phyloP scores from a whole-genome alignment of 176 grass and related monocot genomes.

The Otatea glauca region DNA sequence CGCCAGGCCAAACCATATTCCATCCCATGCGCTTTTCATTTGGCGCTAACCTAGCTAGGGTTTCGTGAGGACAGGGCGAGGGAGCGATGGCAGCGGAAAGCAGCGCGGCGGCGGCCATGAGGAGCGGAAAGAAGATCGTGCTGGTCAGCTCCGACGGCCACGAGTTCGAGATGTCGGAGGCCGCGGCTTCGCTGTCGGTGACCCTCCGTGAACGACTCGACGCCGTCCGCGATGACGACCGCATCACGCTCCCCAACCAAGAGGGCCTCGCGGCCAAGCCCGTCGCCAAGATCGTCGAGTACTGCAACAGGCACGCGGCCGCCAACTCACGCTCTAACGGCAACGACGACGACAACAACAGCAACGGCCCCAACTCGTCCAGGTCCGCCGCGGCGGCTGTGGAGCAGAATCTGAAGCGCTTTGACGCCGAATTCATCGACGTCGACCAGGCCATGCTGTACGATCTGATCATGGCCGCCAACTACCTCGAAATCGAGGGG shows the following conservation, averaged over 20 bases:
- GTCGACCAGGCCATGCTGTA: not conserved
- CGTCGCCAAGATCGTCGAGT: slow-evolving; percentile 61
- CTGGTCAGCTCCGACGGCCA: not conserved
- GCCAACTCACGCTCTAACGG: not conserved
- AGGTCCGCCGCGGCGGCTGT: too few relatives aligned
- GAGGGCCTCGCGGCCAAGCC: not conserved
- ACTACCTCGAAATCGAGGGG: not conserved
- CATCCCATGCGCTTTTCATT: too few relatives aligned
- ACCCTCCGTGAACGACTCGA: not conserved
- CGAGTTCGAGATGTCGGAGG: not conserved
- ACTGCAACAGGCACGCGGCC: slow-evolving; percentile 50
- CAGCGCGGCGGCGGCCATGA: not conserved
- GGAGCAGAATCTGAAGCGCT: not conserved
- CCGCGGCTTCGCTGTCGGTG: not conserved
- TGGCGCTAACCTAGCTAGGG: too few relatives aligned
- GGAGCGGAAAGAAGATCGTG: not conserved
- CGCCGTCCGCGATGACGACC: not conserved
- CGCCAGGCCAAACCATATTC: too few relatives aligned
- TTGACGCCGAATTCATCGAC: not conserved
- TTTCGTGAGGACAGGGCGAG: too few relatives aligned
- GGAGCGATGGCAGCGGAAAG: not conserved
- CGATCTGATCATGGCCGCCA: not conserved
- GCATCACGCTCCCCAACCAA: not conserved
- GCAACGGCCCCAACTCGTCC: too few relatives aligned
- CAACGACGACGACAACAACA: not conserved